Evolutionary conservation across 2,329 filamentous ascomycete species (phyloP).

Genomic region (Sarocladium oryzae): DNA sequence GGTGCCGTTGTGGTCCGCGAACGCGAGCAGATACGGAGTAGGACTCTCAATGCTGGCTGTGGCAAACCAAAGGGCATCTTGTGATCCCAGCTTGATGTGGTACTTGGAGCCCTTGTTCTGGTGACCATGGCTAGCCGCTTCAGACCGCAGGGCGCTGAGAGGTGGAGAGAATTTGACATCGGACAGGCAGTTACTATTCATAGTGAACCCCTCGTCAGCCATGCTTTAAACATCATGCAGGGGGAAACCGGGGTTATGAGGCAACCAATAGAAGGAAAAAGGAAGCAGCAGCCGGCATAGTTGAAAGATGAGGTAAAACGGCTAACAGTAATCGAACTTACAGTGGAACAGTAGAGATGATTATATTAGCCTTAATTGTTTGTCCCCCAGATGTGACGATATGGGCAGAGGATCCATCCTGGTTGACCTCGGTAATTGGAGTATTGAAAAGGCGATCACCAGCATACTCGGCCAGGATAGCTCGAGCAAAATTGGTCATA

Average conservation of each 20-base stretch:
- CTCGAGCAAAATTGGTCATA: conserved; percentile 13
- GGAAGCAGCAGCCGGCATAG: too few relatives aligned
- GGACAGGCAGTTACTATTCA: neutral
- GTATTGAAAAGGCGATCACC: neutral
- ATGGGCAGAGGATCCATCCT: neutral
- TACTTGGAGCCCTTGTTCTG: neutral
- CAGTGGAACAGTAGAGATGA: neutral
- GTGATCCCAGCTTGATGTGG: too few relatives aligned
- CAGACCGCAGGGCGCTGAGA: neutral
- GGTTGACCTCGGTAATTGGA: neutral
- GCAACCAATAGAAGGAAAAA: too few relatives aligned
- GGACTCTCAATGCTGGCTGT: too few relatives aligned
- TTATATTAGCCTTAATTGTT: neutral
- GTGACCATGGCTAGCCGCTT: neutral
- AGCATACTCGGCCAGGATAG: neutral
- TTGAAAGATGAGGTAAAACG: too few relatives aligned
- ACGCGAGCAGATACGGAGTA: too few relatives aligned
- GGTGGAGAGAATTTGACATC: neutral
- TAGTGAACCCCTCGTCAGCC: too few relatives aligned
- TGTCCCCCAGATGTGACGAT: neutral
- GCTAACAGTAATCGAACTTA: too few relatives aligned
- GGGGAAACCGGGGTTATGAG: too few relatives aligned
- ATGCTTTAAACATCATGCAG: too few relatives aligned
- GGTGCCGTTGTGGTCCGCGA: too few relatives aligned
- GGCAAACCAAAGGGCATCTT: too few relatives aligned